Evolutionary conservation across 2,329 filamentous ascomycete genomes (phyloP), one percentile per base, ranked within the genome.

Genomic region (Zalaria obscura): DNA sequence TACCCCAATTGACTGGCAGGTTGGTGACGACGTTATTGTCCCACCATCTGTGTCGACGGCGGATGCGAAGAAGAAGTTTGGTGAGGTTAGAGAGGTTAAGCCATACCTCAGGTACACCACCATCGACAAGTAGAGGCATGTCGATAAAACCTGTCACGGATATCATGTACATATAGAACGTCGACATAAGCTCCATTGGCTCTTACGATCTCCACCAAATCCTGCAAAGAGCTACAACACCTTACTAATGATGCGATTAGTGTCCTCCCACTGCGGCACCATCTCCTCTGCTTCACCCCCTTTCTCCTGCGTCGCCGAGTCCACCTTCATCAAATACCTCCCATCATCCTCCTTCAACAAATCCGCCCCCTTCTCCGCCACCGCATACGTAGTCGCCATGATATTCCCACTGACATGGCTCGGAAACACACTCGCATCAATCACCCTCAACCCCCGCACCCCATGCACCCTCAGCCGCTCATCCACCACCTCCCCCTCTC

Each of bases 11-110:
- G 40, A 48, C 29, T 48, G 46, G 46, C 43, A 45, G 32, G 78
- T 78, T 36, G 87, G 87, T 41, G 82, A 93, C 56, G 87, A 95
- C 60, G 88, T 94, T 52, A 93, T 95, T 58, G 83, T 95, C 48
- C 85, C 87, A 58, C 85, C 87, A 37, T 72, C 70, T 47, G 77
- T 94, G 59, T 81, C 76, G 61, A 87, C 85, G 48, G 83, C 84
- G 62, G 80, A 91, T 67, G 88, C 87, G 58, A 80, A 80, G 73
- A 78, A 81, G 66, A 78, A 93, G 58, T 94, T 93, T 73, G 84
- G 84, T 48, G 73, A 89, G 44, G 66, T 79, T 31, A 63, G 67
- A 51, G 72, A 75, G 59, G 63, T 78, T 40, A 77, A 75, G 67
- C 72, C 73, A 54, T 78, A 88, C 66, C 70, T 88, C 58, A 72